Conservation (phyloP, 2,329 filamentous ascomycete species). For the Pseudogymnoascus destructans region DNA sequence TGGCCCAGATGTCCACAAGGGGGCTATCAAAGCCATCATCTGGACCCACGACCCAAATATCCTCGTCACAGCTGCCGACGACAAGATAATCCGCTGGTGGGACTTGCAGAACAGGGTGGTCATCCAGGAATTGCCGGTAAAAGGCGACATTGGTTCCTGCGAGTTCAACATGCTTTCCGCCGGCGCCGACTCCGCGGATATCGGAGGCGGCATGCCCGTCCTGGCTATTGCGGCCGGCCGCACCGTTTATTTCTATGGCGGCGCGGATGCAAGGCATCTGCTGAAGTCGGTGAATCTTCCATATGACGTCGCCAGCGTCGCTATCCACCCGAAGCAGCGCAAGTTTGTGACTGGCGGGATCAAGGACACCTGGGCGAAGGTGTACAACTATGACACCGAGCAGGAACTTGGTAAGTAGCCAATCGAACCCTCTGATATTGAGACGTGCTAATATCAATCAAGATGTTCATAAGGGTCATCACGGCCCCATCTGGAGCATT, state of each 20-base stretch:
- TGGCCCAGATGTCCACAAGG: conserved; percentile 67
- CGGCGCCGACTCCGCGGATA: conserved; percentile 45
- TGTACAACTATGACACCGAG: conserved; percentile 78
- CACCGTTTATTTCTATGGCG: conserved; percentile 83
- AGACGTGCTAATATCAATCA: neutral
- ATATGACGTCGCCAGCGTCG: conserved; percentile 83
- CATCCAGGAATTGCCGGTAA: conserved; percentile 64
- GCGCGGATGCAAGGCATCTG: conserved; percentile 50
- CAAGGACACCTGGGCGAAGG: conserved; percentile 90
- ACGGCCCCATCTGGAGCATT: conserved; percentile 93
- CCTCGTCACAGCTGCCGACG: conserved; percentile 77
- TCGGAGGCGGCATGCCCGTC: conserved; percentile 55
- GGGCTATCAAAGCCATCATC: conserved; percentile 89
- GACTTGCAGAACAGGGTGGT: conserved; percentile 66
- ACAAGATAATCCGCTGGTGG: conserved; percentile 90
- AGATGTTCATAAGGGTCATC: conserved; percentile 94
- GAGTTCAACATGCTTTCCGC: conserved; percentile 62
- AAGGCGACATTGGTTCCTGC: conserved; percentile 80
- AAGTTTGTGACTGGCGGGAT: conserved; percentile 84
- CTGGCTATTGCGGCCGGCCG: conserved; percentile 90
- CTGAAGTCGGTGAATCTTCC: conserved; percentile 70
- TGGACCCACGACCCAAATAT: conserved; percentile 85
- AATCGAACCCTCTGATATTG: neutral
- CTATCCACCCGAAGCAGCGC: conserved; percentile 66
- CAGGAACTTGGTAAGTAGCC: conserved; percentile 54